These are phyloP conservation scores for Aspergillus mulundensis DNA, from an alignment of 495 filamentous ascomycete species.

Conservation along the genomic window DNA sequence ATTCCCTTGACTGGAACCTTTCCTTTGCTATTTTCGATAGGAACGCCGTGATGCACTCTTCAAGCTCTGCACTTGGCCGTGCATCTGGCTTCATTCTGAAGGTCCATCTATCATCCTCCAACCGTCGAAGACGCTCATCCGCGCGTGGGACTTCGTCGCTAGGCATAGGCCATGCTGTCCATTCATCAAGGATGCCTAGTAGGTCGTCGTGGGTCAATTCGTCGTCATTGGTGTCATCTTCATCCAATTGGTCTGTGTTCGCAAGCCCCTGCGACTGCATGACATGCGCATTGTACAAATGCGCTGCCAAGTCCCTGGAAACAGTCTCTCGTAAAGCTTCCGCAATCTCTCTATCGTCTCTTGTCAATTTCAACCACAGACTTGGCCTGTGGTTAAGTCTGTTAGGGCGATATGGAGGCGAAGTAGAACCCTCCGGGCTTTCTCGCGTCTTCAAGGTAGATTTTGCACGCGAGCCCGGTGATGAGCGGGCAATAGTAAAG, in stretches of 20 bases:
- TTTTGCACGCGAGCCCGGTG: not conserved
- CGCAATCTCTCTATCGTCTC: conserved; percentile 53
- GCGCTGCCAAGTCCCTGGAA: conserved; percentile 61
- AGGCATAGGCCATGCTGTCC: conserved; percentile 78
- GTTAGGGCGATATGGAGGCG: conserved; percentile 43
- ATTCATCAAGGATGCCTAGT: conserved; percentile 44
- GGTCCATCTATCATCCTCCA: conserved; percentile 45
- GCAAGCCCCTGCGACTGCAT: conserved; percentile 40
- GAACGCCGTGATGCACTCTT: conserved; percentile 61
- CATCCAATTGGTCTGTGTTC: conserved; percentile 22
- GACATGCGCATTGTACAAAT: conserved; percentile 71
- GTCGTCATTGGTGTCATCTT: conserved; percentile 17
- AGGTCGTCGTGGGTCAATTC: conserved; percentile 20
- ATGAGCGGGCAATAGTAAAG: not conserved
- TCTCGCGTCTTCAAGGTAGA: not conserved
- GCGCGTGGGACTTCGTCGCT: conserved; percentile 55
- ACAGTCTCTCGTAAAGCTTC: conserved; percentile 52
- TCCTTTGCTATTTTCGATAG: conserved; percentile 63
- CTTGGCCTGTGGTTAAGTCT: conserved; percentile 48
- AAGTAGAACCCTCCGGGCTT: conserved; percentile 1
- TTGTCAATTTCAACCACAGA: conserved; percentile 59
- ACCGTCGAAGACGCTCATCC: conserved; percentile 38
- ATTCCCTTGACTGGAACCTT: conserved; percentile 36
- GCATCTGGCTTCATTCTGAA: conserved; percentile 36
- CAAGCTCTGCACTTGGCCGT: conserved; percentile 54